phyloP scores from a whole-genome alignment of 768 basidiomycete genomes.

The Boletus rubescentipes region DNA sequence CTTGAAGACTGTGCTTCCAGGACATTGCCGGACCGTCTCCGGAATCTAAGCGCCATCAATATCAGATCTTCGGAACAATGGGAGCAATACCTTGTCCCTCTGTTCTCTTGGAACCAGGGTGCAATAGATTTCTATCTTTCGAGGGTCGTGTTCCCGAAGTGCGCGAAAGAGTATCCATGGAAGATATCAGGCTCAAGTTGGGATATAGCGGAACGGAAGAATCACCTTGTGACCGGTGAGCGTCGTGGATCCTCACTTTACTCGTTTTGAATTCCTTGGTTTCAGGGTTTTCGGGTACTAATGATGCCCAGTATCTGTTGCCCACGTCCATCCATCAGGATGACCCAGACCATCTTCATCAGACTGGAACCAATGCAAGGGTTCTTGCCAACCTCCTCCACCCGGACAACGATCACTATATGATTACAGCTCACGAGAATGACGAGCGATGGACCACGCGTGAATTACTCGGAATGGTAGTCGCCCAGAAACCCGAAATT shows the following conservation, averaged over 20 bases:
- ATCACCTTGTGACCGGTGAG: background rate
- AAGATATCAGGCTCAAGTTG: background rate
- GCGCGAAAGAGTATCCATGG: background rate
- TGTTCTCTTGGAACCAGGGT: background rate
- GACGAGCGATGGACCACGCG: background rate
- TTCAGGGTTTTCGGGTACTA: background rate
- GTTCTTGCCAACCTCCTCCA: background rate
- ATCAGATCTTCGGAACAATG: background rate
- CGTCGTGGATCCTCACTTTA: background rate
- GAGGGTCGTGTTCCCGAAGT: background rate
- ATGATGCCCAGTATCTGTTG: background rate
- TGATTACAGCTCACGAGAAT: background rate
- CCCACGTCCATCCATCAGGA: background rate
- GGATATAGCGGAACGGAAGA: background rate
- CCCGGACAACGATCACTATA: background rate
- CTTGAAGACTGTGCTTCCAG: background rate
- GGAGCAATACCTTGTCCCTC: background rate
- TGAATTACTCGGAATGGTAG: background rate
- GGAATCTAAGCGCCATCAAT: background rate
- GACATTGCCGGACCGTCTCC: background rate
- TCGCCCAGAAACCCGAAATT: background rate
- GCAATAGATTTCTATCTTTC: background rate
- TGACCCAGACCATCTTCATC: background rate
- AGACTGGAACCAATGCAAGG: background rate
- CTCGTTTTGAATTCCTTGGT: background rate